Evolutionary conservation across 257 asterid species (phyloP).

Genomic region (Perilla frutescens): DNA sequence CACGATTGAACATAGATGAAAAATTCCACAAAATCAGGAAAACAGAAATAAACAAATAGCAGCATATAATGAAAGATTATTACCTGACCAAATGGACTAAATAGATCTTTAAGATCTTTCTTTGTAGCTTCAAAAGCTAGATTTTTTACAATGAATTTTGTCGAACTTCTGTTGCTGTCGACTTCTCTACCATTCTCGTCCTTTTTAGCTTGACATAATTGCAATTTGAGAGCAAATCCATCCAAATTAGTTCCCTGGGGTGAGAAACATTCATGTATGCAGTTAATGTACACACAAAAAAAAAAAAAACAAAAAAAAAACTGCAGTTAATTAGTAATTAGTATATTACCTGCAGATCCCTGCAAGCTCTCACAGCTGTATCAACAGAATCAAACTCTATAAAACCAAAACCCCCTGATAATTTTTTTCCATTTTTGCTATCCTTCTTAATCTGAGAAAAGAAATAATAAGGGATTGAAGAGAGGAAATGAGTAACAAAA

Average conservation of each 20-base stretch:
- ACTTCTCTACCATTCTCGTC: constrained; percentile 51
- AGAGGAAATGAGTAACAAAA: not conserved
- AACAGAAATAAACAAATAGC: no score
- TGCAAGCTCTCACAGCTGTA: constrained; percentile 73
- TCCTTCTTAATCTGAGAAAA: constrained; percentile 76
- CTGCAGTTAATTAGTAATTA: not conserved
- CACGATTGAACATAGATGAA: no score
- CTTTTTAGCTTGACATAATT: constrained; percentile 75
- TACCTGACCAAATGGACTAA: constrained; percentile 92
- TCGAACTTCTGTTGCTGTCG: constrained; percentile 68
- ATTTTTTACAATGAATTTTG: constrained; percentile 85
- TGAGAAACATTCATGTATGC: constrained; percentile 16
- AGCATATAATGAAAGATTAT: no score
- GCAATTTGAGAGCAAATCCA: constrained; percentile 87
- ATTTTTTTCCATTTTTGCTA: constrained; percentile 77
- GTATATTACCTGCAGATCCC: constrained; percentile 65
- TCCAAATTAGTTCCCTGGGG: constrained; percentile 81
- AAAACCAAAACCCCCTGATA: constrained; percentile 93
- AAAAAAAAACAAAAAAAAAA: no score
- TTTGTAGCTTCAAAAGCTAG: constrained; percentile 96
- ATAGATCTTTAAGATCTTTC: constrained; percentile 79
- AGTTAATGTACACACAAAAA: not conserved
- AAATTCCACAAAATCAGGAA: no score
- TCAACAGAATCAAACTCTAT: constrained; percentile 78
- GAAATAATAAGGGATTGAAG: not conserved